These are phyloP conservation scores for Boletus insuetus DNA, from an alignment of 768 basidiomycete species.

Conservation along the genomic window DNA sequence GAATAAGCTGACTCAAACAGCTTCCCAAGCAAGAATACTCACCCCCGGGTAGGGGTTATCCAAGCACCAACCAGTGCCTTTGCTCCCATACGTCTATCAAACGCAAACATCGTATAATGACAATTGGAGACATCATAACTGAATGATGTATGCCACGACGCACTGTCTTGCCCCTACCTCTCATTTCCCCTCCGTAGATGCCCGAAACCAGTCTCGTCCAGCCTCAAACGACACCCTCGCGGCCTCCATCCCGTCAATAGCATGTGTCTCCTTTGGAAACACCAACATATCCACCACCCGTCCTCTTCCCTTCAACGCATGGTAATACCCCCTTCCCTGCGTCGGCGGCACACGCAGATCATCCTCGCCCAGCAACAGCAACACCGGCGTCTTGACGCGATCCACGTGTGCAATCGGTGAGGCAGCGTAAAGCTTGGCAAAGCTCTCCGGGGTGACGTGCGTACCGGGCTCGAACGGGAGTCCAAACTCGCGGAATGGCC, in stretches of 20 bases:
- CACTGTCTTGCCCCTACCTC: no score
- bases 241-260: conserved; percentile 62
- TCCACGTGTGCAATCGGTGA: conserved; percentile 62
- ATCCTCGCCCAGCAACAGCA: conserved; percentile 56
- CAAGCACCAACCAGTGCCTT: no score
- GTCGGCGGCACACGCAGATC: conserved; percentile 63
- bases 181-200: conserved; percentile 7
- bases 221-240: conserved; percentile 53
- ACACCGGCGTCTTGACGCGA: conserved; percentile 48
- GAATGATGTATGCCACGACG: no score
- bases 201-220: conserved; percentile 47
- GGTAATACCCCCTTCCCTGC: conserved; percentile 63
- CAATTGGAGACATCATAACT: no score
- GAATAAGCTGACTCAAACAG: no score
- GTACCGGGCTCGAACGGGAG: conserved; percentile 33
- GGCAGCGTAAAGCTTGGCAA: conserved; percentile 40
- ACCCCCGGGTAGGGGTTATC: no score
- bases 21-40: no score
- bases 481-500: conserved; percentile 47
- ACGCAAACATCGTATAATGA: no score
- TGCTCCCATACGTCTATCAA: no score
- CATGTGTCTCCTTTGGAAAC: conserved; percentile 62
- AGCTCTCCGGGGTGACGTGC: conserved; percentile 46
- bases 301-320: conserved; percentile 52
- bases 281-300: conserved; percentile 54